Conservation (phyloP, 1,284 basidiomycete genomes). For the Fomitiporia mediterranea region DNA sequence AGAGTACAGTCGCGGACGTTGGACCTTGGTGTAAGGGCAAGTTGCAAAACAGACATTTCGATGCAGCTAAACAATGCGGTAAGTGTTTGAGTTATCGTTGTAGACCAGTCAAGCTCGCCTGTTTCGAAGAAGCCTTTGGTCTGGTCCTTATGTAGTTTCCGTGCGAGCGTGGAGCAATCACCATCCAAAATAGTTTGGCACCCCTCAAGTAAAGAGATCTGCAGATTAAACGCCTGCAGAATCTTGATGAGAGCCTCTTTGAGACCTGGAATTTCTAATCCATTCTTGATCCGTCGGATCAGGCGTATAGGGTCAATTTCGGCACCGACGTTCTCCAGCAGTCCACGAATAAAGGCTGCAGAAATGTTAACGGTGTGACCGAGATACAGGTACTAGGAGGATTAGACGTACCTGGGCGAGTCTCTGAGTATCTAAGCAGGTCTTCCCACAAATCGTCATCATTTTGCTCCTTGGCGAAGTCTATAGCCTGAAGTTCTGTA, state of each 20-base stretch:
- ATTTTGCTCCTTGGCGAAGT: slow-evolving; percentile 96
- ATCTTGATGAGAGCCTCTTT: slow-evolving; percentile 96
- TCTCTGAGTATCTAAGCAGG: slow-evolving; percentile 90
- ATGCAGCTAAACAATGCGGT: slow-evolving; percentile 41
- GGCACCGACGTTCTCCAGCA: slow-evolving; percentile 93
- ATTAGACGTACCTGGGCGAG: slow-evolving; percentile 64
- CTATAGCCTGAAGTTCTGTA: slow-evolving; percentile 68
- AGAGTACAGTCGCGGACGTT: slow-evolving; percentile 63
- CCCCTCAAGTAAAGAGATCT: slow-evolving; percentile 86
- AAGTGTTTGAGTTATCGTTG: neutral
- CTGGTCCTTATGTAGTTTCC: slow-evolving; percentile 68
- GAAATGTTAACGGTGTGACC: neutral
- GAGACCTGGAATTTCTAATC: slow-evolving; percentile 92
- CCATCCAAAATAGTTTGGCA: slow-evolving; percentile 83
- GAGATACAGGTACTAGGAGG: neutral
- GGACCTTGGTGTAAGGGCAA: slow-evolving; percentile 55
- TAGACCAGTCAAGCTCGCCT: slow-evolving; percentile 39
- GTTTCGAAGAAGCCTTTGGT: slow-evolving; percentile 72
- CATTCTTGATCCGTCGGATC: slow-evolving; percentile 92
- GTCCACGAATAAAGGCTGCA: slow-evolving; percentile 86
- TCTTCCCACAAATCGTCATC: slow-evolving; percentile 99
- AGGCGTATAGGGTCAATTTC: slow-evolving; percentile 95
- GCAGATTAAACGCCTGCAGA: slow-evolving; percentile 90
- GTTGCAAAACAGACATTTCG: slow-evolving; percentile 62
- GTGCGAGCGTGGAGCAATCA: slow-evolving; percentile 74